Conservation (phyloP, 345 rosid species). For the Pistacia vera region DNA sequence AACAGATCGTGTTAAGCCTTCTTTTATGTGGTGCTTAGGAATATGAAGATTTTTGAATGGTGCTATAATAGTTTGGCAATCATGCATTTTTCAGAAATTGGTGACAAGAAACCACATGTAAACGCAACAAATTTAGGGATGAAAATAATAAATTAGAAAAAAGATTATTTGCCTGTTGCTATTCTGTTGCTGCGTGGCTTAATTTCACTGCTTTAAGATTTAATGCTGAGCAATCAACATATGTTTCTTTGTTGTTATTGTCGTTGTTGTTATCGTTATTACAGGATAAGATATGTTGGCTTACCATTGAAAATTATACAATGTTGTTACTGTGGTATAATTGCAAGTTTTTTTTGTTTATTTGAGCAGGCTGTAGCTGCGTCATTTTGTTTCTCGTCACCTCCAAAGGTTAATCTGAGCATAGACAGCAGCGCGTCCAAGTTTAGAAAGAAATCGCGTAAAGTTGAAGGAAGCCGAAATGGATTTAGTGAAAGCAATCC, state of each 20-base stretch:
- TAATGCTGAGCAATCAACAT: neutral
- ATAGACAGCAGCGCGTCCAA: slow-evolving; percentile 91
- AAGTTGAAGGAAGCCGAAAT: slow-evolving; percentile 51
- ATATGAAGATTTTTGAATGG: neutral
- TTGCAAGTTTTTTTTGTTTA: slow-evolving; percentile 1
- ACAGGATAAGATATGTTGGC: neutral
- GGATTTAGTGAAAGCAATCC: slow-evolving; percentile 78
- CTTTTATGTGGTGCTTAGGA: neutral
- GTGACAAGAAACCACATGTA: neutral
- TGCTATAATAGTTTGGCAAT: slow-evolving; percentile 6
- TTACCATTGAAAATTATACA: neutral
- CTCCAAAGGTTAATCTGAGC: slow-evolving; percentile 83
- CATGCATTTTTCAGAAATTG: neutral
- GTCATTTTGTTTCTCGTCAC: slow-evolving; percentile 87
- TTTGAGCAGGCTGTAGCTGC: slow-evolving; percentile 79
- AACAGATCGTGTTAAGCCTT: neutral
- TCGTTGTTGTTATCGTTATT: neutral
- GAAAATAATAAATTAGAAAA: too few relatives aligned
- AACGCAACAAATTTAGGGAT: neutral
- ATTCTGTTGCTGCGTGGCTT: neutral
- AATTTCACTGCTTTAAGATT: neutral
- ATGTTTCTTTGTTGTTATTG: neutral
- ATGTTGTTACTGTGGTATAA: neutral
- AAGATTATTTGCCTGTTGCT: neutral
- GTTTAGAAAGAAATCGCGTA: slow-evolving; percentile 63